Evolutionary conservation across 805 yeast species (phyloP).

Genomic region (Nakazawaea wyomingensis): DNA sequence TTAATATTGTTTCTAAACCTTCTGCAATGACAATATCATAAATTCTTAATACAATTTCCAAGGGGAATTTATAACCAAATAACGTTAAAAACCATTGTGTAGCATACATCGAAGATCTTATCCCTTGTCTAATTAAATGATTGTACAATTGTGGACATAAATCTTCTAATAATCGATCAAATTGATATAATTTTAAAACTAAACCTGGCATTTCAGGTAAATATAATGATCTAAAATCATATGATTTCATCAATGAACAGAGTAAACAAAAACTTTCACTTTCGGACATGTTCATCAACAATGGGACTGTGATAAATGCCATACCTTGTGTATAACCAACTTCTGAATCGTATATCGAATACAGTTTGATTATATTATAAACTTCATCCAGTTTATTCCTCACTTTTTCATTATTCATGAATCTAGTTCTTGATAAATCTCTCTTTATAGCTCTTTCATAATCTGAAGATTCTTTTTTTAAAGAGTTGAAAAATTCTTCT

Average conservation of each 20-base stretch:
- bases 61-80: constrained; percentile 92
- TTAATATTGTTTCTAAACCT: constrained; percentile 81
- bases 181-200: constrained; percentile 79
- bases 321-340: constrained; percentile 98
- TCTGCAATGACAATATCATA: constrained; percentile 86
- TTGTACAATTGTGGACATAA: constrained; percentile 62
- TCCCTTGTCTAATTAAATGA: constrained; percentile 82
- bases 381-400: constrained; percentile 59
- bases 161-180: constrained; percentile 82
- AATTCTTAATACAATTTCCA: constrained; percentile 80
- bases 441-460: constrained; percentile 75
- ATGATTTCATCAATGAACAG: constrained; percentile 77
- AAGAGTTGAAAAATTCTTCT: constrained; percentile 51
- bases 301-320: constrained; percentile 88
- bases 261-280: constrained; percentile 81
- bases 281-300: constrained; percentile 75
- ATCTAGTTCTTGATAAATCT: constrained; percentile 82
- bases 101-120: constrained; percentile 92
- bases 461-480: constrained; percentile 44
- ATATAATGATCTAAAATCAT: constrained; percentile 72
- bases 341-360: constrained; percentile 80
- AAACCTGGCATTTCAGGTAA: constrained; percentile 93
- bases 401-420: constrained; percentile 53
- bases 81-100: constrained; percentile 96
- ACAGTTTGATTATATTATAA: constrained; percentile 73